These are phyloP conservation scores for Trametes maxima DNA, from an alignment of 768 basidiomycete genomes.

Conservation along the genomic window DNA sequence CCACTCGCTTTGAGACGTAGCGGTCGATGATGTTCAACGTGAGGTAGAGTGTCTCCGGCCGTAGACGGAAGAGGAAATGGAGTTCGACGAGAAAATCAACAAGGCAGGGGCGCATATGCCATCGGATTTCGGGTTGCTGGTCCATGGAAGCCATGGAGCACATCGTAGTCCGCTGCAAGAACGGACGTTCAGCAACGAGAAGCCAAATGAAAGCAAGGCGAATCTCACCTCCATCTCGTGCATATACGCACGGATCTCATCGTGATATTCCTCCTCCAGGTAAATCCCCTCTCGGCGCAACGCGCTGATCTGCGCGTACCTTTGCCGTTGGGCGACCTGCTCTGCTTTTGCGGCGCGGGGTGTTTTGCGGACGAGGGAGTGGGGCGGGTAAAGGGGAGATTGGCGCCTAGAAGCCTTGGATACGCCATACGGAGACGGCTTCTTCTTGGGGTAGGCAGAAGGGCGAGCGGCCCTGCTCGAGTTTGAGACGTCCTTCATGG, in stretches of 20 bases:
- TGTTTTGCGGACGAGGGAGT: constrained; percentile 59
- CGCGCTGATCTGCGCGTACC: constrained; percentile 68
- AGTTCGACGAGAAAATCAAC: constrained; percentile 99
- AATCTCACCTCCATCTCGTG: constrained; percentile 94
- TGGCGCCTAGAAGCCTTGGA: constrained; percentile 60
- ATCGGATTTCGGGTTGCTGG: constrained; percentile 97
- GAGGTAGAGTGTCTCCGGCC: constrained; percentile 98
- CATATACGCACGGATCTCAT: constrained; percentile 94
- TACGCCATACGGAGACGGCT: constrained; percentile 80
- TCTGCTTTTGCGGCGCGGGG: constrained; percentile 68
- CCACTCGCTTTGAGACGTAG: constrained; percentile 97
- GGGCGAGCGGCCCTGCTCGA: constrained; percentile 64
- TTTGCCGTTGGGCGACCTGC: constrained; percentile 64
- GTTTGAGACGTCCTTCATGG: constrained; percentile 79
- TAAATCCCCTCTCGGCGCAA: constrained; percentile 73
- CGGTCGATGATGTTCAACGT: constrained; percentile 99
- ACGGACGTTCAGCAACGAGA: background rate
- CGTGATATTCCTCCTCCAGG: constrained; percentile 93
- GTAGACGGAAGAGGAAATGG: constrained; percentile 95
- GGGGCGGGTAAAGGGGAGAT: constrained; percentile 45
- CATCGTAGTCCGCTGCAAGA: constrained; percentile 74
- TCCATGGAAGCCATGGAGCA: constrained; percentile 97
- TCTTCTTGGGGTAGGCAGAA: constrained; percentile 79
- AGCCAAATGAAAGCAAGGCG: background rate
- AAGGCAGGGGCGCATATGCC: constrained; percentile 99